Conservation (phyloP, 306 rosid genomes). For the Cucumis hystrix region DNA sequence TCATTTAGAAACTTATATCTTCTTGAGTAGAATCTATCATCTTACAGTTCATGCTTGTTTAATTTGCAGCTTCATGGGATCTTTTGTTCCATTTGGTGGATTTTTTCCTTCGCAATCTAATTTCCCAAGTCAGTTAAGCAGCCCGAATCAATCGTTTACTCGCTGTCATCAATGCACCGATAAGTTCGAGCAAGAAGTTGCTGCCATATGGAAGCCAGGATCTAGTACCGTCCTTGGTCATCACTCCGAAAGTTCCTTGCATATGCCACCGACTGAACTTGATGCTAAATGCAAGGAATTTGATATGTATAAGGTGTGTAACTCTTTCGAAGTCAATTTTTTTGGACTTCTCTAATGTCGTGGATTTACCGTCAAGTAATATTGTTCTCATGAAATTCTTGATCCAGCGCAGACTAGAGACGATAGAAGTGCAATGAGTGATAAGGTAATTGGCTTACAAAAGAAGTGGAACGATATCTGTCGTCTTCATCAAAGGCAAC, state of each 20-base stretch:
- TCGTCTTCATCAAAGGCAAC: constrained; percentile 35
- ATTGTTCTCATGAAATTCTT: constrained; percentile 28
- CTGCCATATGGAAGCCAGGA: constrained; percentile 41
- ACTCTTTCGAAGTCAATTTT: constrained; percentile 13
- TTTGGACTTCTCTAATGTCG: neutral
- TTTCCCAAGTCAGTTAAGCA: constrained; percentile 26
- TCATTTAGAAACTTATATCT: neutral
- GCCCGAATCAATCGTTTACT: constrained; percentile 21
- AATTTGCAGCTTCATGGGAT: constrained; percentile 77
- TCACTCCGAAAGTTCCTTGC: constrained; percentile 27
- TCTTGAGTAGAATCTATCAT: constrained; percentile 5
- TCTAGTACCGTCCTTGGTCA: constrained; percentile 16
- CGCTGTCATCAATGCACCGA: constrained; percentile 61
- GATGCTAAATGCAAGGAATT: constrained; percentile 31
- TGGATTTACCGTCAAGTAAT: neutral
- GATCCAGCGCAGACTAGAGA: constrained; percentile 67
- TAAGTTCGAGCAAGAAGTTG: constrained; percentile 69
- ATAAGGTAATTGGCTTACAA: constrained; percentile 34
- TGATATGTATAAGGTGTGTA: constrained; percentile 63
- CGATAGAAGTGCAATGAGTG: constrained; percentile 30
- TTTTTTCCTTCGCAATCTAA: constrained; percentile 60
- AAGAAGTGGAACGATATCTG: constrained; percentile 73
- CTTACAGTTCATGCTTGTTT: constrained; percentile 41
- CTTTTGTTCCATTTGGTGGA: constrained; percentile 92
- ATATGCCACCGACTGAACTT: constrained; percentile 37